Evolutionary conservation across 2,329 filamentous ascomycete genomes (phyloP).

Genomic region (Diaporthe aspalathi): DNA sequence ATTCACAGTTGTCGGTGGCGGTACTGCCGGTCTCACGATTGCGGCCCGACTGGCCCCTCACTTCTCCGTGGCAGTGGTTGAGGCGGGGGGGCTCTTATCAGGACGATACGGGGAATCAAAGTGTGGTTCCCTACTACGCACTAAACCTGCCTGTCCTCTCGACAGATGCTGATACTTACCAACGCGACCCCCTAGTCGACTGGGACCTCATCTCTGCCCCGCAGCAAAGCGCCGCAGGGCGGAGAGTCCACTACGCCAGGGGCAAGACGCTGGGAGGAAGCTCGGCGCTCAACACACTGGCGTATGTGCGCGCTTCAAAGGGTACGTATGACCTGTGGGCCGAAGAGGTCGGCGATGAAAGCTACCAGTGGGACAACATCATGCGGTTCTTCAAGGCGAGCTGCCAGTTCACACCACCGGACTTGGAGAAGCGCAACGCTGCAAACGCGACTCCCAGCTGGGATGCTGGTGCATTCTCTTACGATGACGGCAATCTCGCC

Average conservation of each 20-base stretch:
- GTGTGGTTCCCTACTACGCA: conserved; percentile 35
- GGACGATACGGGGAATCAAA: conserved; percentile 34
- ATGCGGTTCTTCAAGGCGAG: conserved; percentile 15
- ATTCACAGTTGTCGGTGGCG: conserved; percentile 33
- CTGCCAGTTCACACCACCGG: conserved; percentile 21
- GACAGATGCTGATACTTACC: conserved; percentile 4
- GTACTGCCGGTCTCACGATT: conserved; percentile 37
- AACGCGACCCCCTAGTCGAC: conserved; percentile 34
- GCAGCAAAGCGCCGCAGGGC: conserved; percentile 6
- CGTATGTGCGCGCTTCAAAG: background rate
- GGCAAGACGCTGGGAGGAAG: conserved; percentile 32
- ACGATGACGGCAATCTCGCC: background rate
- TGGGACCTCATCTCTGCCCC: conserved; percentile 33
- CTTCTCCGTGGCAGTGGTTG: conserved; percentile 34
- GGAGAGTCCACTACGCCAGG: conserved; percentile 17
- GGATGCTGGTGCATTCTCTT: conserved; percentile 9
- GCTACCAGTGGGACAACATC: conserved; percentile 17
- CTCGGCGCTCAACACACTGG: conserved; percentile 22
- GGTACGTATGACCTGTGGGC: conserved; percentile 31
- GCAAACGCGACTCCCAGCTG: conserved; percentile 21
- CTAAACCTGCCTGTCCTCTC: conserved; percentile 1
- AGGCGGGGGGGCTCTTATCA: conserved; percentile 36
- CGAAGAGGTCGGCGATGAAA: conserved; percentile 27
- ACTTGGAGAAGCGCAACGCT: conserved; percentile 2
- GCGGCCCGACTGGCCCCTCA: conserved; percentile 35